Base-by-base conservation (phyloP, 805 yeast genomes). In the Ogataea nonfermentans region DNA sequence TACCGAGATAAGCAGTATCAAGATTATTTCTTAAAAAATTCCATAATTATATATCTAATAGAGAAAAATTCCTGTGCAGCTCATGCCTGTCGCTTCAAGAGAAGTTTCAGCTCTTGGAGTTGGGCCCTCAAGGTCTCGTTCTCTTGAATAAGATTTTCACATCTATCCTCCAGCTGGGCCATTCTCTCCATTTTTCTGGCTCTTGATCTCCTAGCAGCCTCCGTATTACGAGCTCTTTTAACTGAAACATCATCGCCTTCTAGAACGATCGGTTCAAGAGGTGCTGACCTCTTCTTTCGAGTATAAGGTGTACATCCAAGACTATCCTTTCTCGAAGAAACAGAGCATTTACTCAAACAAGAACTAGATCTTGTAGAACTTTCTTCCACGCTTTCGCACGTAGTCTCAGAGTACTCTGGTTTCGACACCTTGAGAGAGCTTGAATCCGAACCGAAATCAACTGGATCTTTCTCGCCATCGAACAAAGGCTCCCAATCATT, bases 191-290 rank as follows among this genome's bases (percentile, higher is more conserved):
- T 80, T 65, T 90, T 88, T 62, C 95, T 79, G 16, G 96, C 96
- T 57, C 97, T 74, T 19, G 96, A 88, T 59, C 96, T 78, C 64
- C 97, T 80, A 6, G 97, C 97, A 51, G 98, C 97, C 61, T 89
- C 96, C n/a, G 91, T 91, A 74, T 93, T 91, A 65, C 91, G 81
- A 7, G 98, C 98, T 61, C 98, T 81, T 70, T 91, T 91, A 55
- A 84, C 62, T 32, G 87, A 77, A 41, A 74, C 75, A 62, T 89
- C 95, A 34, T 61, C 65, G 17, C 69, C 61, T 31, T 73, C 76
- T 23, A 76, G 71, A 32, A 76, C 74, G 40, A 89, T 73, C 8
- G 95, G 95, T 51, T 73, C 68, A 62, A 88, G 71, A 7, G 95
- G 95, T 43, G 69, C 66, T 20, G 76, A 48, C 55, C 95, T 79